Percentiles rank a stretch among this genome's conserved stretches.
Evolutionary conservation across 1,284 basidiomycete species (phyloP).

Genomic region (Cutaneotrichosporon curvatum): DNA sequence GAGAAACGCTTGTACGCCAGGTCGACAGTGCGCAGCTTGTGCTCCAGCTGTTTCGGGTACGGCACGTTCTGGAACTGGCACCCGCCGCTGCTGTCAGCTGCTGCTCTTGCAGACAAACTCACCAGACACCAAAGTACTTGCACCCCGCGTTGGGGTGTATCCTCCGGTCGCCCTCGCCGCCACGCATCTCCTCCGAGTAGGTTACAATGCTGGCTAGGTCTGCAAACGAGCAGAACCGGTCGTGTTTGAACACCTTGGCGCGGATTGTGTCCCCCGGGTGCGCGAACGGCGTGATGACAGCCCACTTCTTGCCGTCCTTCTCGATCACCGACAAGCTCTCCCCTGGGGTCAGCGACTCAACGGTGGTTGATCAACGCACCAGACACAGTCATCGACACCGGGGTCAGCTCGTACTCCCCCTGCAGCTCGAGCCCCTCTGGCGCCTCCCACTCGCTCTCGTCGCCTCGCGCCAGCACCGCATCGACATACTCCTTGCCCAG

Average conservation of each 20-base stretch:
- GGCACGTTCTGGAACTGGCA: slow-evolving; percentile 66
- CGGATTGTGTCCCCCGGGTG: slow-evolving; percentile 72
- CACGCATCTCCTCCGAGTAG: slow-evolving; percentile 60
- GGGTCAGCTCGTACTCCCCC: slow-evolving; percentile 61
- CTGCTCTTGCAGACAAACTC: slow-evolving; percentile 27
- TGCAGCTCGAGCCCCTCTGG: slow-evolving; percentile 49
- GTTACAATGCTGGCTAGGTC: slow-evolving; percentile 65
- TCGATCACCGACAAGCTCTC: slow-evolving; percentile 24
- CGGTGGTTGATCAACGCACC: slow-evolving; percentile 19
- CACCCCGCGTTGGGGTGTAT: slow-evolving; percentile 51
- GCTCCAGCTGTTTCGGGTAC: slow-evolving; percentile 73
- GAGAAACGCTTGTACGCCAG: slow-evolving; percentile 80
- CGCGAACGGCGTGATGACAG: slow-evolving; percentile 70
- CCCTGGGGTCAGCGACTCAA: slow-evolving; percentile 16
- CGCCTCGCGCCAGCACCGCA: slow-evolving; percentile 43
- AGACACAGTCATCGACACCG: slow-evolving; percentile 42
- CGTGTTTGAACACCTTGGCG: slow-evolving; percentile 59
- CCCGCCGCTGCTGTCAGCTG: slow-evolving; percentile 33
- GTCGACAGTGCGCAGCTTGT: slow-evolving; percentile 81
- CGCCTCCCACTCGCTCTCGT: slow-evolving; percentile 10
- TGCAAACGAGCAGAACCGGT: slow-evolving; percentile 62
- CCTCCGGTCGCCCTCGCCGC: slow-evolving; percentile 49
- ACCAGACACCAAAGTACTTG: slow-evolving; percentile 77
- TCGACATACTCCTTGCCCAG: slow-evolving; percentile 59
- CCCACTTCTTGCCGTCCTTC: slow-evolving; percentile 54